These are phyloP conservation scores for Reticulomyxa filosa DNA, from an alignment of 78 protist genomes.

Conservation along the genomic window DNA sequence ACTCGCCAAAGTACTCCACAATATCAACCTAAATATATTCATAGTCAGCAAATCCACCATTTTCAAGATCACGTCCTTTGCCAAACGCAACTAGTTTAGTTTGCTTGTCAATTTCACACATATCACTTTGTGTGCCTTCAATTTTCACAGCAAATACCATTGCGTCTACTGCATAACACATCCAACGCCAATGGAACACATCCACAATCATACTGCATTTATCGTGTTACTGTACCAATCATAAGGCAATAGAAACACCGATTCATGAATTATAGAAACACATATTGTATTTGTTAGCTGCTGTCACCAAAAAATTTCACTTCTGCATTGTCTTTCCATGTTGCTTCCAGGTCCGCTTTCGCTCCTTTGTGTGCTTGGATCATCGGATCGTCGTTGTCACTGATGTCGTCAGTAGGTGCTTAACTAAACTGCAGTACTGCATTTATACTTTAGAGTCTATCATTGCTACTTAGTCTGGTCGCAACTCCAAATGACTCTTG, in stretches of 20 bases:
- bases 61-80: constrained; percentile 74
- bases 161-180: constrained; percentile 85
- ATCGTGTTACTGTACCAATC: constrained; percentile 62
- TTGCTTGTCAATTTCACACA: constrained; percentile 55
- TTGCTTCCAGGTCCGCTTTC: constrained; percentile 31
- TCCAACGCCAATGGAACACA: constrained; percentile 67
- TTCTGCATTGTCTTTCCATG: constrained; percentile 47
- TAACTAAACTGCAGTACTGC: constrained; percentile 78
- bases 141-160: constrained; percentile 79
- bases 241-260: constrained; percentile 69
- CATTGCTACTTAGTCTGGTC: constrained; percentile 81
- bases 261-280: constrained; percentile 79
- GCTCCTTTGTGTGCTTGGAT: constrained; percentile 53
- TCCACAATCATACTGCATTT: constrained; percentile 56
- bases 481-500: constrained; percentile 46
- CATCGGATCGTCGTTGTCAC: constrained; percentile 81
- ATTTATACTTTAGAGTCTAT: constrained; percentile 72
- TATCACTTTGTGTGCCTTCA: constrained; percentile 76
- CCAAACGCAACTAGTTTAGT: constrained; percentile 18
- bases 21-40: constrained; percentile 57
- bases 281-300: constrained; percentile 42
- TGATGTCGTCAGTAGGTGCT: constrained; percentile 55
- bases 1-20: constrained; percentile 70
- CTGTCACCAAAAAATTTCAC: constrained; percentile 66
- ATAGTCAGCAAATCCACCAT: constrained; percentile 66